A percentile compares a stretch with the other conserved stretches of the same genome.
Evolutionary conservation across 257 asterid genomes (phyloP).

Genomic region (Scutellaria galericulata): DNA sequence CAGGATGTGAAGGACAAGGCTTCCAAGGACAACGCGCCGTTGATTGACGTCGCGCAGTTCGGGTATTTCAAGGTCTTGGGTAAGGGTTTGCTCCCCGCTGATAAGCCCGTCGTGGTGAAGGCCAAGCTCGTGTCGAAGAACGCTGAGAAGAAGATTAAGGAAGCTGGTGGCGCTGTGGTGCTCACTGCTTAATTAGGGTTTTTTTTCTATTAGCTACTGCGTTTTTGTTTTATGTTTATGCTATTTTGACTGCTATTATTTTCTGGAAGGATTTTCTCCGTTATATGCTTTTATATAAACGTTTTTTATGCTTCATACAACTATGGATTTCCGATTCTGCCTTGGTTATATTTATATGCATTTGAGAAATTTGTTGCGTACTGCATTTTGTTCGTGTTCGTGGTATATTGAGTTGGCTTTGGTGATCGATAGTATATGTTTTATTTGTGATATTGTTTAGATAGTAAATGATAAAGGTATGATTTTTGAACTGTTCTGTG

Average conservation of each 20-base stretch:
- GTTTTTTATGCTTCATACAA: not conserved
- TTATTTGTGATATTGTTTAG: not conserved
- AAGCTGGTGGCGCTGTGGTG: slow-evolving; percentile 67
- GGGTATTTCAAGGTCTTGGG: slow-evolving; percentile 79
- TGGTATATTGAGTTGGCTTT: not conserved
- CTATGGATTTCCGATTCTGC: slow-evolving; percentile 4
- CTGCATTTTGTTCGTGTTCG: not conserved
- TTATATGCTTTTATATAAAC: slow-evolving; percentile 27
- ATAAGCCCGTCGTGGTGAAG: slow-evolving; percentile 57
- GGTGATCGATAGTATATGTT: too few relatives aligned
- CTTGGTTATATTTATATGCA: not conserved
- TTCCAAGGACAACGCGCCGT: slow-evolving; percentile 47
- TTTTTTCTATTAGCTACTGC: slow-evolving; percentile 10
- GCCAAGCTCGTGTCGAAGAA: slow-evolving; percentile 63
- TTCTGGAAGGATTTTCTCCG: slow-evolving; percentile 19
- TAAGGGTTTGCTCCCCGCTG: slow-evolving; percentile 54
- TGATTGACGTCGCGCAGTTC: slow-evolving; percentile 62
- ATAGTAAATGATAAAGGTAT: too few relatives aligned
- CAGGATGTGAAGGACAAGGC: slow-evolving; percentile 68
- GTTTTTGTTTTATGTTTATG: slow-evolving; percentile 24
- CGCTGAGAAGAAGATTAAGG: slow-evolving; percentile 73
- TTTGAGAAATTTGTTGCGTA: not conserved
- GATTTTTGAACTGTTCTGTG: not conserved
- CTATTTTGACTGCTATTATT: slow-evolving; percentile 27
- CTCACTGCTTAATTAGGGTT: slow-evolving; percentile 58